Evolutionary conservation across 352 stramenopile species (phyloP).

Genomic region (Elongisporangium anandrum): DNA sequence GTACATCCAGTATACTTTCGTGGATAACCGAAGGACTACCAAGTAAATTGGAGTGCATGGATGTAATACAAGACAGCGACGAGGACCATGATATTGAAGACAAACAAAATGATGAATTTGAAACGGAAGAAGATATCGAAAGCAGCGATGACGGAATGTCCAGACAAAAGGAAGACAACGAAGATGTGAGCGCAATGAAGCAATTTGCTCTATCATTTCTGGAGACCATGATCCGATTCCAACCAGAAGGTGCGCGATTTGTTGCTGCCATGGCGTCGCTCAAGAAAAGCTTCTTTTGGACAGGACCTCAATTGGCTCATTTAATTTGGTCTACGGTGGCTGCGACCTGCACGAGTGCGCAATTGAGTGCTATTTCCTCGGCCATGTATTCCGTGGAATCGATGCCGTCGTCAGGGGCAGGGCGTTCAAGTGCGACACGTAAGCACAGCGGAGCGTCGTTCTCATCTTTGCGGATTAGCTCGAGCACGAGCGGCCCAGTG

Average conservation of each 20-base stretch:
- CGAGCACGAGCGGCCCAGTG: slow-evolving; percentile 47
- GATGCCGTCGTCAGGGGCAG: slow-evolving; percentile 11
- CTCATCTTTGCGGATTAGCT: slow-evolving; percentile 66
- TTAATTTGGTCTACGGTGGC: slow-evolving; percentile 74
- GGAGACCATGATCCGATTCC: slow-evolving; percentile 62
- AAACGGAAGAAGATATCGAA: slow-evolving; percentile 17
- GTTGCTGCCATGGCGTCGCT: slow-evolving; percentile 48
- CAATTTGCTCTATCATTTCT: slow-evolving; percentile 70
- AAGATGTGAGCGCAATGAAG: slow-evolving; percentile 68
- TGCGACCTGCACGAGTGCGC: slow-evolving; percentile 55
- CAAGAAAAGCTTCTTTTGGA: slow-evolving; percentile 72
- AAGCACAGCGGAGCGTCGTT: slow-evolving; percentile 26
- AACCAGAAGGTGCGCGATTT: slow-evolving; percentile 47
- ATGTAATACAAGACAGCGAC: slow-evolving; percentile 17
- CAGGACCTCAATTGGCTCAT: slow-evolving; percentile 60
- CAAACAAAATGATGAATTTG: slow-evolving; percentile 3
- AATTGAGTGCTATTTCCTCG: slow-evolving; percentile 68
- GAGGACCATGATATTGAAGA: slow-evolving; percentile 15
- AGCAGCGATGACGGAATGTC: slow-evolving; percentile 11
- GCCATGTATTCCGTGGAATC: slow-evolving; percentile 51
- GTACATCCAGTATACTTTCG: slow-evolving; percentile 53
- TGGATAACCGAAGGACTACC: slow-evolving; percentile 59
- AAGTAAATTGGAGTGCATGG: slow-evolving; percentile 30
- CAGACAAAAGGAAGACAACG: slow-evolving; percentile 6
- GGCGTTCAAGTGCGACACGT: background rate